Conservation (phyloP, 1,139 yeast genomes). For the Geotrichum candidum region DNA sequence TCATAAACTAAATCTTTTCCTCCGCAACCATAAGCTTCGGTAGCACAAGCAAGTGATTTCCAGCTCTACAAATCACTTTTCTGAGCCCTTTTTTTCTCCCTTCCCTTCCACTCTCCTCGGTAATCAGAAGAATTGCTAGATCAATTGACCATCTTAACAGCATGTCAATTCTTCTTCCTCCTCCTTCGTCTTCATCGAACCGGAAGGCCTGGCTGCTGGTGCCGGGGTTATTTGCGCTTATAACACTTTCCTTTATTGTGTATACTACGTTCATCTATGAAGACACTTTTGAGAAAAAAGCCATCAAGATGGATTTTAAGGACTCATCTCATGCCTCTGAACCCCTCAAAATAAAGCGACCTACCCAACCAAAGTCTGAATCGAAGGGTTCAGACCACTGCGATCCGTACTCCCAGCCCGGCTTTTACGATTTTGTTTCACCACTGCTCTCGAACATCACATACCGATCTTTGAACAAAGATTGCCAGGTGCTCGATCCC, state of each 20-base stretch:
- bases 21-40: neutral
- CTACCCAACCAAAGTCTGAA: neutral
- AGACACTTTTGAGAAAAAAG: neutral
- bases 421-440: neutral
- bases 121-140: neutral
- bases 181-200: neutral
- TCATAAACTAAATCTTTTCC: neutral
- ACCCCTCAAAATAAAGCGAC: neutral
- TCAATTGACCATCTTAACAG: neutral
- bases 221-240: neutral
- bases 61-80: neutral
- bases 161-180: neutral
- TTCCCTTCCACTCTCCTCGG: neutral
- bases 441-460: neutral
- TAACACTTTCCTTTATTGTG: neutral
- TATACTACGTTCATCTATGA: neutral
- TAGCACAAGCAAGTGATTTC: neutral
- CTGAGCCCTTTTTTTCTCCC: neutral
- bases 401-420: neutral
- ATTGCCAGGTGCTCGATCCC: neutral
- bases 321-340: neutral
- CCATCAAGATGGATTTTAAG: neutral
- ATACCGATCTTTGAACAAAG: neutral
- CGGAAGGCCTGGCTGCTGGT: neutral
- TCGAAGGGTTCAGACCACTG: neutral